Percentiles rank a stretch among this genome's conserved stretches.
Evolutionary conservation across 148 eudicot species (phyloP).

Genomic region (Bassia scoparia): DNA sequence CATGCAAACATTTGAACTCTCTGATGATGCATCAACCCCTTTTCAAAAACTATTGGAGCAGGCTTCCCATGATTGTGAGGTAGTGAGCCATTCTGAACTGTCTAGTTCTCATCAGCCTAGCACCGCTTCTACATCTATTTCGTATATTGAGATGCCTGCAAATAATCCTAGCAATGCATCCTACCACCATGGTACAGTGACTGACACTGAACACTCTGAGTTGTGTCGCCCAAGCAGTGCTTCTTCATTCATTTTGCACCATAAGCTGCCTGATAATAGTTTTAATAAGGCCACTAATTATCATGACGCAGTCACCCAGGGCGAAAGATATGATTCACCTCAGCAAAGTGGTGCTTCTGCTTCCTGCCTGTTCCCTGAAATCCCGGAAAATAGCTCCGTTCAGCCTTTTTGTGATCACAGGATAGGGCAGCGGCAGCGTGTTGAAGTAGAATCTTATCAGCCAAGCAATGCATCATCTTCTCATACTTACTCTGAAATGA

Average conservation of each 20-base stretch:
- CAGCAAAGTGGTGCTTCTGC: slow-evolving; percentile 33
- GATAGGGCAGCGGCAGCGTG: slow-evolving; percentile 24
- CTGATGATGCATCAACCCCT: slow-evolving; percentile 61
- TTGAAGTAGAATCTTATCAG: slow-evolving; percentile 9
- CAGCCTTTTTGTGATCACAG: slow-evolving; percentile 22
- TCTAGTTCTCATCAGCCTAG: slow-evolving; percentile 36
- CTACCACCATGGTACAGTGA: slow-evolving; percentile 22
- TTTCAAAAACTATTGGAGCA: slow-evolving; percentile 32
- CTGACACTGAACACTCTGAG: slow-evolving; percentile 18
- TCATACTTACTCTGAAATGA: slow-evolving; percentile 35
- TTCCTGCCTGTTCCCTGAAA: slow-evolving; percentile 41
- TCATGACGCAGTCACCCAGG: slow-evolving; percentile 27
- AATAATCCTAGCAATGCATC: slow-evolving; percentile 17
- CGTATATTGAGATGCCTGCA: slow-evolving; percentile 35
- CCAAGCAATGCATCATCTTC: slow-evolving; percentile 36
- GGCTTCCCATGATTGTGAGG: slow-evolving; percentile 33
- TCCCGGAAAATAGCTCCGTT: slow-evolving; percentile 22
- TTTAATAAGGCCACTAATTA: slow-evolving; percentile 8
- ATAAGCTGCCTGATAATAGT: slow-evolving; percentile 33
- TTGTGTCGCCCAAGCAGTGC: slow-evolving; percentile 32
- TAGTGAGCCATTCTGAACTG: slow-evolving; percentile 32
- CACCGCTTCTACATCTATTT: slow-evolving; percentile 35
- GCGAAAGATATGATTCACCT: slow-evolving; percentile 33
- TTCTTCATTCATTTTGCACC: slow-evolving; percentile 36
- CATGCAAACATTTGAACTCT: slow-evolving; percentile 72